Base-by-base conservation (phyloP, 345 rosid species). In the Citrus cavaleriei region DNA sequence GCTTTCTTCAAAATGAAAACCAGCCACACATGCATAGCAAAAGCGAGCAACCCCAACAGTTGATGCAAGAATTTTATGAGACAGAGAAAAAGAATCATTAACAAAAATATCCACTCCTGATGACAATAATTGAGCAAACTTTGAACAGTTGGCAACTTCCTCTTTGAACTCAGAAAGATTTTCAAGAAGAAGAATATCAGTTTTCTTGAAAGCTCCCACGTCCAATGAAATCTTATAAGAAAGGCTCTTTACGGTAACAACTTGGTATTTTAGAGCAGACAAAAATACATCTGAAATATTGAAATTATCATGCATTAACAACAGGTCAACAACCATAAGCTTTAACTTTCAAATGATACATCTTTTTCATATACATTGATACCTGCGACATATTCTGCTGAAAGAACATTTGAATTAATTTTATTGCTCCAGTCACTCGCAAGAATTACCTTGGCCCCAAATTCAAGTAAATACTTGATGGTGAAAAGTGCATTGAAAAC, bases 41-140 rank as follows among this genome's bases (percentile, higher is more conserved):
- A 85, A 86, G 61, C 87, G 83, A 73, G 91, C 46, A 73, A 90
- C 38, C 9, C 88, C 91, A 81, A 91, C 91, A 5, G 95, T 91
- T 59, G 95, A 91, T 57, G 93, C 91, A 78, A 90, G 92, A 73
- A 88, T 76, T 84, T 84, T 90, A 74, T 91, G 93, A 51, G 90
- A 88, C 76, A 63, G 82, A 70, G 86, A 84, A 83, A 91, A 88
- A 7, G 86, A 85, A 75, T 91, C 95, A 63, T 87, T 91, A 69
- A 91, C 92, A 78, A 91, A 90, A 77, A 91, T 85, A 85, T 91
- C 93, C 65, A 90, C 88, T 79, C 85, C 87, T 46, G 88, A 86
- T 59, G 95, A 82, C 73, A 90, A 76, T 24, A 81, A 69, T 74
- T 90, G 81, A 54, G 93, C 84, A 40, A 91, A 88, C 35, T 79